Conservation (phyloP, 768 basidiomycete genomes). For the Leccinum obscurum region DNA sequence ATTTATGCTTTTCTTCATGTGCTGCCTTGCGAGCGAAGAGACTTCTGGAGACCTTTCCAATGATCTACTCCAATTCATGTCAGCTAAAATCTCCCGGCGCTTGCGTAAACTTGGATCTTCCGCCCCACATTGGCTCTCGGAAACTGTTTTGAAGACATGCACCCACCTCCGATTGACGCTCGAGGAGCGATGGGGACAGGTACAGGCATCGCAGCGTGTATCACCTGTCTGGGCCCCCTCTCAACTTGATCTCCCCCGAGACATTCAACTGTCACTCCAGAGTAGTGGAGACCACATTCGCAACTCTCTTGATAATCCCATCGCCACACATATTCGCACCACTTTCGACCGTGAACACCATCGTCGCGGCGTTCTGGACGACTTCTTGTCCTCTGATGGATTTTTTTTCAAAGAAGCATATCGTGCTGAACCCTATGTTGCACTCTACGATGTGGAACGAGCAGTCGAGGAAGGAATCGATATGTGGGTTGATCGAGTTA, state of each 20-base stretch:
- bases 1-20: slow-evolving; percentile 32
- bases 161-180: background rate
- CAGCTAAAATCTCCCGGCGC: background rate
- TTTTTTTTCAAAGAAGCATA: slow-evolving; percentile 9
- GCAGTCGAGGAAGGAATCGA: slow-evolving; percentile 33
- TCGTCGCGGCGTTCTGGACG: slow-evolving; percentile 9
- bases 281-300: slow-evolving; percentile 31
- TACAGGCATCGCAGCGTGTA: background rate
- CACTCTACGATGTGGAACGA: slow-evolving; percentile 39
- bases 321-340: accelerated
- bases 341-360: slow-evolving; percentile 3
- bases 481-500: slow-evolving; percentile 30
- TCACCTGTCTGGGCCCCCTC: slow-evolving; percentile 33
- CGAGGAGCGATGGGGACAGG: background rate
- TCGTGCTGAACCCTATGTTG: slow-evolving; percentile 9
- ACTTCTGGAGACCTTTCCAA: background rate
- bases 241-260: slow-evolving; percentile 24
- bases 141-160: background rate
- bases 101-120: background rate
- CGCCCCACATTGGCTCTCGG: background rate
- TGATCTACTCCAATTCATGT: slow-evolving; percentile 1
- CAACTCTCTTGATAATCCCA: slow-evolving; percentile 9
- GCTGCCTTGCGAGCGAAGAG: slow-evolving; percentile 9
- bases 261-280: slow-evolving; percentile 36
- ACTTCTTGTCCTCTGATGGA: slow-evolving; percentile 18